Evolutionary conservation across 768 basidiomycete species (phyloP).

Genomic region (Suillus placidus): DNA sequence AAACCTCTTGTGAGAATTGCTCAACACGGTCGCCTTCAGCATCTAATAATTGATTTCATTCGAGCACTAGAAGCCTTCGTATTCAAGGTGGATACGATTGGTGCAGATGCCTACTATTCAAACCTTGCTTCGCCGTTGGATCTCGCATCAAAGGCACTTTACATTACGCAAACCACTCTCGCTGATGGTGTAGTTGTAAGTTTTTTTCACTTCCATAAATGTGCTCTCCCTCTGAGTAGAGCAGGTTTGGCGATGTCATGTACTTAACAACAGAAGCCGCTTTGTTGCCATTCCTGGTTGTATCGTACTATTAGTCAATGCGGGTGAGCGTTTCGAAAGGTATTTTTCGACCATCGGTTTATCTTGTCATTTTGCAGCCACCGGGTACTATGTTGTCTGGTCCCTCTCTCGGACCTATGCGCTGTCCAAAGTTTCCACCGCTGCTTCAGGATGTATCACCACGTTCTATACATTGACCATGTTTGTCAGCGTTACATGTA

Average conservation of each 20-base stretch:
- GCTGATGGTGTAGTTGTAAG: slow-evolving; percentile 3
- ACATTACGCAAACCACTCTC: not conserved
- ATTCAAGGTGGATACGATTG: not conserved
- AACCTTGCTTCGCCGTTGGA: slow-evolving; percentile 3
- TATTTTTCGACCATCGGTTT: not conserved
- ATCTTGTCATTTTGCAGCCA: not conserved
- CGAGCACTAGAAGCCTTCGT: not conserved
- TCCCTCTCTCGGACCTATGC: not conserved
- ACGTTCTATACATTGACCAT: not conserved
- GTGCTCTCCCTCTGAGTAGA: not conserved
- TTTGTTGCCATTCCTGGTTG: not conserved
- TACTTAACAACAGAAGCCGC: not conserved
- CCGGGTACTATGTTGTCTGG: slow-evolving; percentile 3
- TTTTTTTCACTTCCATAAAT: not conserved
- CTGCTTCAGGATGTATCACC: not conserved
- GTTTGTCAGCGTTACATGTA: not conserved
- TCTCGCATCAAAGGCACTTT: slow-evolving; percentile 3
- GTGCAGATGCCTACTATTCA: not conserved
- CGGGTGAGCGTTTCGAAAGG: not conserved
- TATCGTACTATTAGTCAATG: not conserved
- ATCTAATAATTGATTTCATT: not conserved
- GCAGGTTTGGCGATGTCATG: slow-evolving; percentile 1
- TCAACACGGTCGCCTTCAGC: not conserved
- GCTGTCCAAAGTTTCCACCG: not conserved
- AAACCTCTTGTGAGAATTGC: not conserved